Evolutionary conservation across 345 rosid genomes (phyloP).

Genomic region (Salix udensis): DNA sequence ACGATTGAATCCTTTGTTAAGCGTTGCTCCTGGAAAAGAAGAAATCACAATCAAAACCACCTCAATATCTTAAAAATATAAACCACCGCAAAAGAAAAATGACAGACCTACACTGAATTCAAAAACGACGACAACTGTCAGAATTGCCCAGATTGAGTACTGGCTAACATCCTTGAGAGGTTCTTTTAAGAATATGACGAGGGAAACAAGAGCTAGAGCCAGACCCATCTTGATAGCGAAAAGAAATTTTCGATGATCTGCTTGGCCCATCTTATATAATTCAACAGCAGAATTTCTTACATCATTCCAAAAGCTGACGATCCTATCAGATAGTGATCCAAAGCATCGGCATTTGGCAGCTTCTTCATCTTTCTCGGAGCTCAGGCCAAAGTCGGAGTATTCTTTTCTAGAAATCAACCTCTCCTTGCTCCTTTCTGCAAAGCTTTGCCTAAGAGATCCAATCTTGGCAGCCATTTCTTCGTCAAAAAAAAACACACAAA

Average conservation of each 20-base stretch:
- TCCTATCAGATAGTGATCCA: constrained; percentile 35
- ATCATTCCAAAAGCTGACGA: constrained; percentile 34
- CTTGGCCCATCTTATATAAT: constrained; percentile 52
- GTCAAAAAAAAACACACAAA: not conserved
- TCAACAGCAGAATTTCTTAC: constrained; percentile 19
- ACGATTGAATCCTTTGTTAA: constrained; percentile 82
- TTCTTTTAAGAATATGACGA: constrained; percentile 57
- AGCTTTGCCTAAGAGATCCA: constrained; percentile 41
- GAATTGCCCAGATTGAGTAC: constrained; percentile 80
- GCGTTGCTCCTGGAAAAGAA: constrained; percentile 61
- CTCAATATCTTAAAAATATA: not conserved
- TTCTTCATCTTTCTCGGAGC: constrained; percentile 28
- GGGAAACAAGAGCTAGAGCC: constrained; percentile 48
- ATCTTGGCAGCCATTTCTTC: constrained; percentile 27
- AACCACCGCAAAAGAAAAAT: no score
- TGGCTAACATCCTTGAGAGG: constrained; percentile 41
- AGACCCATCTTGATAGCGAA: constrained; percentile 76
- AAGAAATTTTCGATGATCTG: constrained; percentile 55
- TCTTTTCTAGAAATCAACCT: constrained; percentile 47
- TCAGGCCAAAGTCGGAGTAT: constrained; percentile 45
- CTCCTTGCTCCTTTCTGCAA: constrained; percentile 51
- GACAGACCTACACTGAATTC: constrained; percentile 71
- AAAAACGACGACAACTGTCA: constrained; percentile 82
- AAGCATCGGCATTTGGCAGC: constrained; percentile 37
- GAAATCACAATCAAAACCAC: not conserved